Conservation (phyloP, 495 filamentous ascomycete genomes). For the Annulohypoxylon maeteangense region DNA sequence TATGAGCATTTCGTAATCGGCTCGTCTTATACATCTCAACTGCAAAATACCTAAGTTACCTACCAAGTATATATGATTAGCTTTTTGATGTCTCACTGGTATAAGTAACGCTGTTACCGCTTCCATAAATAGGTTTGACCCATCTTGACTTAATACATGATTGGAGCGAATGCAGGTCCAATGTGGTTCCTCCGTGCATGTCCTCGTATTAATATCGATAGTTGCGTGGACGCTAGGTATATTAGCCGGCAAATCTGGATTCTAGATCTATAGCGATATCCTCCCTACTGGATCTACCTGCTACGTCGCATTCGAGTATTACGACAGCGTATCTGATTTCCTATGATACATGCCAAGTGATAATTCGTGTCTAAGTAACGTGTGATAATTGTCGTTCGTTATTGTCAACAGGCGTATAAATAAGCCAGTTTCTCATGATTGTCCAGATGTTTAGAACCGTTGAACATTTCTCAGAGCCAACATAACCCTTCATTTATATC, state of each 20-base stretch:
- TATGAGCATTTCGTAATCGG: not conserved
- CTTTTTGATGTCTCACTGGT: not conserved
- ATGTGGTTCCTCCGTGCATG: not conserved
- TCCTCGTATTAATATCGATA: constrained; percentile 30
- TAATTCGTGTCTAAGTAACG: constrained; percentile 24
- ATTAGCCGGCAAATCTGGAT: constrained; percentile 24
- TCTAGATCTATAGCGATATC: constrained; percentile 3
- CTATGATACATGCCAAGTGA: not conserved
- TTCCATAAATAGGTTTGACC: not conserved
- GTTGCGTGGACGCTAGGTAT: constrained; percentile 2
- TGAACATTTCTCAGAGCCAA: not conserved
- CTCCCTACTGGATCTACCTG: not conserved
- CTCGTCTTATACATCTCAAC: not conserved
- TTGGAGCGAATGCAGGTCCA: not conserved
- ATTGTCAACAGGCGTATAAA: not conserved
- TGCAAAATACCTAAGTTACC: not conserved
- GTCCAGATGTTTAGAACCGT: not conserved
- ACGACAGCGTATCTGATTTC: not conserved
- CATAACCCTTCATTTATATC: not conserved
- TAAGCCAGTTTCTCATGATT: not conserved
- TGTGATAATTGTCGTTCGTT: constrained; percentile 4
- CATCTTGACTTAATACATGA: not conserved
- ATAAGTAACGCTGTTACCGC: not conserved
- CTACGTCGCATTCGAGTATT: constrained; percentile 26
- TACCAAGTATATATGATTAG: too few species aligned